A percentile compares a stretch with the other conserved stretches of the same genome.
Evolutionary conservation across 2,329 filamentous ascomycete genomes (phyloP).

Genomic region (Didymella keratinophila): DNA sequence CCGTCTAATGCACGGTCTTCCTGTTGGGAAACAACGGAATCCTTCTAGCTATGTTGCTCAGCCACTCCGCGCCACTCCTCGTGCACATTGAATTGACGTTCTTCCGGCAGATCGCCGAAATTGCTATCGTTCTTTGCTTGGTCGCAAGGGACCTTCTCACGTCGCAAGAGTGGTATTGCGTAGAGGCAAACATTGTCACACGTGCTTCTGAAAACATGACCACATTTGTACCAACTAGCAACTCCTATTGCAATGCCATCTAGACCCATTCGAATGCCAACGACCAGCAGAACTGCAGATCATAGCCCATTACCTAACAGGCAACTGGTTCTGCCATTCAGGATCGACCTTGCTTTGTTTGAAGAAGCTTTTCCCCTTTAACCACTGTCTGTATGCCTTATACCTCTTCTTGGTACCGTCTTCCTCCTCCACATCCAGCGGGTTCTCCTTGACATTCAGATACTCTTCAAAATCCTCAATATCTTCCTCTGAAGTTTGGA

Average conservation of each 20-base stretch:
- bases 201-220: too few species aligned
- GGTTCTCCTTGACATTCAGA: constrained; percentile 78
- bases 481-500: constrained; percentile 68
- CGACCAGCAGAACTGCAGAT: neutral
- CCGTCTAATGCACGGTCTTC: too few species aligned
- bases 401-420: constrained; percentile 93
- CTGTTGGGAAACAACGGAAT: too few species aligned
- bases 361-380: constrained; percentile 92
- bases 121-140: neutral
- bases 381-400: constrained; percentile 95
- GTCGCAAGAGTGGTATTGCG: neutral
- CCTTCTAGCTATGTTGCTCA: neutral
- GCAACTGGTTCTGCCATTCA: constrained; percentile 53
- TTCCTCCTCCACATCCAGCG: constrained; percentile 85
- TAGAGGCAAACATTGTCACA: neutral
- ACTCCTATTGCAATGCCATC: neutral
- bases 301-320: constrained; percentile 31
- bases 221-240: neutral
- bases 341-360: constrained; percentile 75
- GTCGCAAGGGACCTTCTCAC: neutral
- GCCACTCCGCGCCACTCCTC: neutral
- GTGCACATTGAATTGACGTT: neutral
- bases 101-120: neutral
- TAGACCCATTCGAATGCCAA: neutral
- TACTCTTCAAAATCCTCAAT: constrained; percentile 78